phyloP scores from a whole-genome alignment of 2,329 filamentous ascomycete species.

The Fusarium verticillioides region DNA sequence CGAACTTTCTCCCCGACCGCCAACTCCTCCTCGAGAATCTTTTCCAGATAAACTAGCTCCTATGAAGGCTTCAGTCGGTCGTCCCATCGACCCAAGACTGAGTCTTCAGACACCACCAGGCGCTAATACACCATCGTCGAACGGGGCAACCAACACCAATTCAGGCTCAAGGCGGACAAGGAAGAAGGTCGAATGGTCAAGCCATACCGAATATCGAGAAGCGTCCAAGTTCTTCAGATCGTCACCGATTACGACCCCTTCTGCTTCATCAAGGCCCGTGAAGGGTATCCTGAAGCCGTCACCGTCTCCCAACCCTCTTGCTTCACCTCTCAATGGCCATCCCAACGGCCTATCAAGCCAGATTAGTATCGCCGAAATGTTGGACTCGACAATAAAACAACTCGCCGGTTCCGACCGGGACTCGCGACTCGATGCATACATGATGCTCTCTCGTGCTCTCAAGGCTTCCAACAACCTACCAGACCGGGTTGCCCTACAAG shows the following conservation, averaged over 20 bases:
- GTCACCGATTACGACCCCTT: conserved; percentile 55
- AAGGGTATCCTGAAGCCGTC: conserved; percentile 84
- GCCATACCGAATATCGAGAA: conserved; percentile 61
- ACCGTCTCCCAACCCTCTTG: conserved; percentile 59
- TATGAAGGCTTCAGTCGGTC: conserved; percentile 51
- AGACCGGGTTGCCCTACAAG: conserved; percentile 75
- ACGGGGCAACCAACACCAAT: conserved; percentile 54
- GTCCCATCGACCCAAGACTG: conserved; percentile 52
- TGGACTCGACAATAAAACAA: conserved; percentile 86
- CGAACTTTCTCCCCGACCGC: conserved; percentile 67
- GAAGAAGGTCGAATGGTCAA: conserved; percentile 69
- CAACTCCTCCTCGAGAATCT: conserved; percentile 73
- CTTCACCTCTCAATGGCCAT: conserved; percentile 55
- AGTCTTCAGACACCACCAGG: conserved; percentile 64
- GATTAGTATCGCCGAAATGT: conserved; percentile 78
- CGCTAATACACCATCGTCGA: conserved; percentile 57
- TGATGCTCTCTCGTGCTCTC: conserved; percentile 78
- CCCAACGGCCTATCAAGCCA: conserved; percentile 51
- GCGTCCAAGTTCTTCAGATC: conserved; percentile 51
- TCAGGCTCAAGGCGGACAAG: conserved; percentile 57
- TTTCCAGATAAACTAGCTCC: conserved; percentile 52
- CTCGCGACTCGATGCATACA: conserved; percentile 86
- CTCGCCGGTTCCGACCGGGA: conserved; percentile 79
- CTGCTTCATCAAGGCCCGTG: conserved; percentile 59
- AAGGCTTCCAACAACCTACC: conserved; percentile 86